phyloP scores from a whole-genome alignment of 176 grass and related monocot genomes.

The Sorghum bicolor region Sorghum_bicolor_NCBIv3 NC_012873.2:6943001-6943500 shows the following conservation, averaged over 20 bases:
- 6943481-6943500: conserved; percentile 86
- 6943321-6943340: conserved; percentile 51
- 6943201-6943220: conserved; percentile 54
- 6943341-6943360: conserved; percentile 60
- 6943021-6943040: not conserved
- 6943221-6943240: conserved; percentile 46
- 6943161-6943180: conserved; percentile 73
- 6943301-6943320: conserved; percentile 78
- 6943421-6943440: too few relatives aligned
- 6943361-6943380: conserved; percentile 21
- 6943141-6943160: conserved; percentile 44
- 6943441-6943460: conserved; percentile 66
- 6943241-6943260: conserved; percentile 25
- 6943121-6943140: conserved; percentile 27
- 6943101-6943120: conserved; percentile 13
- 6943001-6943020: conserved; percentile 13
- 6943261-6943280: conserved; percentile 65
- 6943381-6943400: conserved; percentile 46
- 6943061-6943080: conserved; percentile 60
- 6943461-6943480: conserved; percentile 72
- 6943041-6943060: conserved; percentile 55
- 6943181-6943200: conserved; percentile 73
- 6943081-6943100: not conserved
- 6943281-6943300: conserved; percentile 62
- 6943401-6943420: conserved; percentile 40